Conservation (phyloP, 2,329 filamentous ascomycete species). For the Xylaria polymorpha region DNA sequence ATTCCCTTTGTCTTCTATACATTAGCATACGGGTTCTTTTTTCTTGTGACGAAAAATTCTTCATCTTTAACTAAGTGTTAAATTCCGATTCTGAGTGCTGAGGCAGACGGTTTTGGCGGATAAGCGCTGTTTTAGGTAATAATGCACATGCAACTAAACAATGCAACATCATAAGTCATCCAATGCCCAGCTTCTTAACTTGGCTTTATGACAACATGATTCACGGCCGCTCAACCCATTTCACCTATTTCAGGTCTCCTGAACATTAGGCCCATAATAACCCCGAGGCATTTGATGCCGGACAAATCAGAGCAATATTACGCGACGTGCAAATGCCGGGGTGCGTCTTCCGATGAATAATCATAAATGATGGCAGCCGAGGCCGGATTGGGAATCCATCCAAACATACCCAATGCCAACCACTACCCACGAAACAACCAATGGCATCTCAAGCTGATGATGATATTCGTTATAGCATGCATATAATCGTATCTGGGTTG, state of each 20-base stretch:
- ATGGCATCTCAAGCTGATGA: not conserved
- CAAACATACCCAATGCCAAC: not conserved
- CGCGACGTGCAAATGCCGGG: not conserved
- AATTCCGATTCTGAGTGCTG: no score
- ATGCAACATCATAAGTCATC: not conserved
- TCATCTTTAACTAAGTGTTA: no score
- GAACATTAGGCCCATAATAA: no score
- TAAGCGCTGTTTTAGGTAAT: no score
- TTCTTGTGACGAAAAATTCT: no score
- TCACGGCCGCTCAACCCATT: not conserved
- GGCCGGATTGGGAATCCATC: not conserved
- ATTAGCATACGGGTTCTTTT: no score
- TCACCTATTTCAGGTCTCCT: not conserved
- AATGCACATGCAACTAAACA: not conserved
- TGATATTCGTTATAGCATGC: not conserved
- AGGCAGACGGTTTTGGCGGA: no score
- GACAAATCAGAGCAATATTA: not conserved
- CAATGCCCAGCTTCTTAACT: not conserved
- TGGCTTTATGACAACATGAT: not conserved
- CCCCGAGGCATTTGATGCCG: not conserved
- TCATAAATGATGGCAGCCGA: slow-evolving; percentile 21
- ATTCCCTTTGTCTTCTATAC: no score
- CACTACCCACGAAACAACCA: not conserved
- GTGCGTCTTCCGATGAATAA: slow-evolving; percentile 19
- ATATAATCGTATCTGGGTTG: not conserved